Evolutionary conservation across 345 rosid species (phyloP).

Genomic region (Triadica sebifera): DNA sequence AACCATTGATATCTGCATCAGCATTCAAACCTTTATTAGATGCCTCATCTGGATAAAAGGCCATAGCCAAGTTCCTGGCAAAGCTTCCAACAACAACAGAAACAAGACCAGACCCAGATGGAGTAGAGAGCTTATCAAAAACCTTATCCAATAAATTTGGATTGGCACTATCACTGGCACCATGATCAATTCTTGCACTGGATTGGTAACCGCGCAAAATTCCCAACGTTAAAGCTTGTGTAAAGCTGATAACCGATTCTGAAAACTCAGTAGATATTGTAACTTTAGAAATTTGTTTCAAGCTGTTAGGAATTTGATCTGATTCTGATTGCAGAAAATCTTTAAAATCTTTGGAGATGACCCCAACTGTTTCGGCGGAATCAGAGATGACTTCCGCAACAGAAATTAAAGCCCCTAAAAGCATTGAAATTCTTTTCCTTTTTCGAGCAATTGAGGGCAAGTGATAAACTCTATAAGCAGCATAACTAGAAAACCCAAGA

Average conservation of each 20-base stretch:
- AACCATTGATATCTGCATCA: constrained; percentile 1
- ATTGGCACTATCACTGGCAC: constrained; percentile 17
- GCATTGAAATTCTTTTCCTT: constrained; percentile 49
- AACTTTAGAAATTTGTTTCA: constrained; percentile 68
- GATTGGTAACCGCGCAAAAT: constrained; percentile 40
- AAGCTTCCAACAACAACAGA: constrained; percentile 80
- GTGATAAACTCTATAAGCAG: constrained; percentile 58
- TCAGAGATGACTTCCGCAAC: constrained; percentile 57
- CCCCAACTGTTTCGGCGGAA: constrained; percentile 47
- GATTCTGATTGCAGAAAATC: constrained; percentile 58
- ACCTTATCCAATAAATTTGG: constrained; percentile 51
- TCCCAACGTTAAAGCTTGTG: constrained; percentile 59
- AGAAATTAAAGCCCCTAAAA: constrained; percentile 49
- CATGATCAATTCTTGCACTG: constrained; percentile 19
- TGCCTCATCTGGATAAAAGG: constrained; percentile 22
- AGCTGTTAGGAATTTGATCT: constrained; percentile 65
- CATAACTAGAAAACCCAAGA: constrained; percentile 47
- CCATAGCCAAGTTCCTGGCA: constrained; percentile 68
- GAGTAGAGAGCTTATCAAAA: constrained; percentile 57
- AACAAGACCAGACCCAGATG: constrained; percentile 70
- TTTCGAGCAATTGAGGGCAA: constrained; percentile 48
- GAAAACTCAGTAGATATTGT: constrained; percentile 56
- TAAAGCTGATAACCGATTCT: constrained; percentile 37
- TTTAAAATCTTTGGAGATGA: constrained; percentile 55
- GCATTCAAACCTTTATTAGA: constrained; percentile 14